phyloP scores from a whole-genome alignment of 768 basidiomycete species.

The Tylopilus felleus region DNA sequence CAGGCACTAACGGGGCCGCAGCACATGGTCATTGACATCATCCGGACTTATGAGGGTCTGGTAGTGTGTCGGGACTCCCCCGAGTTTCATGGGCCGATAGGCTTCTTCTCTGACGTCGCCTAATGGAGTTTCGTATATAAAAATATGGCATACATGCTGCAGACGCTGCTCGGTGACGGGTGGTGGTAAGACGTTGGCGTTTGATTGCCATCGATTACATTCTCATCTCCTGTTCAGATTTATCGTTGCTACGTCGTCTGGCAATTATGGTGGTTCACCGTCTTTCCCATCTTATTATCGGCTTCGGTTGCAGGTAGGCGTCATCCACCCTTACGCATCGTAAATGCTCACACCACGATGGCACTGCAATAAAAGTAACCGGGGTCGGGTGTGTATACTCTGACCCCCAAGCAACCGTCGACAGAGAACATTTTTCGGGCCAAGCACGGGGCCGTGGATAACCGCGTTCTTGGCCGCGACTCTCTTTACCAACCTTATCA shows the following conservation, averaged over 20 bases:
- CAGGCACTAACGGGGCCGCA: no score
- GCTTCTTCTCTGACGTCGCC: no score
- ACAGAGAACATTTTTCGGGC: constrained; percentile 16
- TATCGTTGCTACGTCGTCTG: constrained; percentile 29
- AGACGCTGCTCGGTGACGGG: no score
- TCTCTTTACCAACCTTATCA: constrained; percentile 20
- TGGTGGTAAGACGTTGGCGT: constrained; percentile 1
- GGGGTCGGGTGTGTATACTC: constrained; percentile 17
- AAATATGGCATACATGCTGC: no score
- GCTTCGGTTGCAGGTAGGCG: constrained; percentile 7
- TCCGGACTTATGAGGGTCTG: no score
- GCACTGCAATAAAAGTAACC: constrained; percentile 4
- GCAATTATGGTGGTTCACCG: constrained; percentile 19
- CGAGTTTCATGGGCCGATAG: no score
- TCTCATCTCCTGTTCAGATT: constrained; percentile 11
- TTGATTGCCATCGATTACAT: neutral
- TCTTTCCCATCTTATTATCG: constrained; percentile 12
- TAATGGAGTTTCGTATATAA: no score
- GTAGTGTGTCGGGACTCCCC: no score
- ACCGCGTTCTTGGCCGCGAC: constrained; percentile 21
- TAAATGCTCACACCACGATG: neutral
- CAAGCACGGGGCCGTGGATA: constrained; percentile 19
- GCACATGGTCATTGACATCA: no score
- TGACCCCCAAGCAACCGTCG: constrained; percentile 6
- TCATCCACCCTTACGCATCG: neutral